Percentiles rank a stretch among this genome's conserved stretches.
phyloP scores from a whole-genome alignment of 208 protist genomes.

The Strigomonas culicis region DNA sequence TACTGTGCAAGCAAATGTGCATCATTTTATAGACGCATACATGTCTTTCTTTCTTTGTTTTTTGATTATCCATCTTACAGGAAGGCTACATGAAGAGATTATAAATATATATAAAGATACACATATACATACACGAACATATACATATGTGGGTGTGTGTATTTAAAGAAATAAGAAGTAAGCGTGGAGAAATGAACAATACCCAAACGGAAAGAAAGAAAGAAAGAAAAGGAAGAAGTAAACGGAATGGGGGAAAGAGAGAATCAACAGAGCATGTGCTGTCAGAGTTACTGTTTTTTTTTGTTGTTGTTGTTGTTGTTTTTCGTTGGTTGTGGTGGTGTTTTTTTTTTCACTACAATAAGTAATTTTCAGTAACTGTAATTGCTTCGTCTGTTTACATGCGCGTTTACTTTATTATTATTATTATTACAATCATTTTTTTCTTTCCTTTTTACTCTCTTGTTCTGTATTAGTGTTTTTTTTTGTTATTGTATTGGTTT shows the following conservation, averaged over 20 bases:
- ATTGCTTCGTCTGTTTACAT: not conserved
- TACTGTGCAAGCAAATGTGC: no score
- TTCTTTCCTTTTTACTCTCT: not conserved
- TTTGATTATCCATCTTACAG: not conserved
- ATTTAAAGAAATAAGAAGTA: slow-evolving; percentile 10
- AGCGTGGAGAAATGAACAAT: not conserved
- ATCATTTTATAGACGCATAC: not conserved
- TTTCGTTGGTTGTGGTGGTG: no score
- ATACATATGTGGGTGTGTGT: not conserved
- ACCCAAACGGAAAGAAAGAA: not conserved
- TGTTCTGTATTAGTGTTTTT: not conserved
- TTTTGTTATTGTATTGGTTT: not conserved
- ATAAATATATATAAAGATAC: slow-evolving; percentile 5
- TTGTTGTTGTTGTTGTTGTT: not conserved
- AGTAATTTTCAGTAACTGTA: not conserved
- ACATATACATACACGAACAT: not conserved
- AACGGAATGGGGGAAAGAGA: not conserved
- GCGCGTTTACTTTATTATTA: not conserved
- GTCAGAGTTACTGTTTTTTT: not conserved
- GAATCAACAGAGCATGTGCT: not conserved
- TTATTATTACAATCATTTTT: not conserved
- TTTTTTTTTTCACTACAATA: not conserved
- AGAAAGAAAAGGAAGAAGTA: slow-evolving; percentile 3
- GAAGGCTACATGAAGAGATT: not conserved
- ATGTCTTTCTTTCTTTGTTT: not conserved